Evolutionary conservation across 345 rosid genomes (phyloP), one percentile per base, ranked within the genome.

Genomic region (Mallotus nudiflorus): DNA sequence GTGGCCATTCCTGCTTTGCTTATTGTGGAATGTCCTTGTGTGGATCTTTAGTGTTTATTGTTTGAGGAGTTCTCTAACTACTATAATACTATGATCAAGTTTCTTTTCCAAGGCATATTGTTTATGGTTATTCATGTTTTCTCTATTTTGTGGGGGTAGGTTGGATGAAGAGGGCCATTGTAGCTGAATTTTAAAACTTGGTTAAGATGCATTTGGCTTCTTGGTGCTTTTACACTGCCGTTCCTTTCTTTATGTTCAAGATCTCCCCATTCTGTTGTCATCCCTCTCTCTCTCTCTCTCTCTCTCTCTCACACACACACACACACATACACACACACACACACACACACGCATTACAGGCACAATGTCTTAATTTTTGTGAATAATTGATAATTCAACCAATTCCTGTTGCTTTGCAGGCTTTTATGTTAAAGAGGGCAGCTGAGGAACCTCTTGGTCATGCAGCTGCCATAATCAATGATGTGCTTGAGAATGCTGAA

Each of bases 361-460:
- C n/a, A n/a, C n/a, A n/a, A n/a, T n/a, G n/a, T n/a, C n/a, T n/a
- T n/a, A n/a, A n/a, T n/a, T n/a, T n/a, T n/a, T n/a, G 8, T 46
- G 8, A 10, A 27, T 28, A 16, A 14, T 27, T n/a, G 37, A 28
- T 71, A 5, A 5, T 14, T 71, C 9, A 29, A 18, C 9, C 8
- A n/a, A 29, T 51, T 46, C 15, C 25, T 65, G 29, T 66, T 56
- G 25, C 66, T 55, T 35, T 27, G 53, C 87, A 95, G 99, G 99
- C 99, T 53, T 95, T 95, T 80, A 88, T 95, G 97, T 81, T 95
- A 77, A 95, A 77, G 85, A 84, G 88, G 77, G 89, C 91, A 0
- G 86, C 82, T 0, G 99, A 92, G 84, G 99, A 92, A 78, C 98
- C 96, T 66, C 89, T 92, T 19, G 99, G 98, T 66, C 98, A 90